phyloP scores from a whole-genome alignment of 202 grass and related monocot species.

The Tripidium arundinaceum region DNA sequence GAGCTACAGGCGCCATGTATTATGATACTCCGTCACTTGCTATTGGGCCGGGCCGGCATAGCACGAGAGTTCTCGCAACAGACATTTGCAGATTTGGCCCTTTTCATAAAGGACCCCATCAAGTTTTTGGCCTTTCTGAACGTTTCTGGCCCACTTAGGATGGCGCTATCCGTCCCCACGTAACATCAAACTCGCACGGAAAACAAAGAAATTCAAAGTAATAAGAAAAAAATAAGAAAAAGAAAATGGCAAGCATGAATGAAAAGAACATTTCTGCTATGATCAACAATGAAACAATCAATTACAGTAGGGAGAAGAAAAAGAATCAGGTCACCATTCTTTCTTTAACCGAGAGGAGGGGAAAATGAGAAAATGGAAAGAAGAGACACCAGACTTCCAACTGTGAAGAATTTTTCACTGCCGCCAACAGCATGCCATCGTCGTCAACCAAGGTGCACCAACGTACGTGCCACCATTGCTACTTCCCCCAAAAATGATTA shows the following conservation, averaged over 20 bases:
- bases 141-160: neutral
- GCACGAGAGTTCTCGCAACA: neutral
- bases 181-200: neutral
- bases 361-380: slow-evolving; percentile 7
- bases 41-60: slow-evolving; percentile 29
- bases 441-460: slow-evolving; percentile 21
- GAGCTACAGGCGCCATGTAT: slow-evolving; percentile 69
- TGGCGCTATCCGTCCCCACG: neutral
- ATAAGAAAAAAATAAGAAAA: neutral
- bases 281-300: slow-evolving; percentile 62
- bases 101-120: neutral
- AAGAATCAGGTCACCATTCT: slow-evolving; percentile 50
- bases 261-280: slow-evolving; percentile 47
- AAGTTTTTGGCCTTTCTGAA: neutral
- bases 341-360: slow-evolving; percentile 41
- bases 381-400: slow-evolving; percentile 14
- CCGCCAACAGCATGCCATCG: slow-evolving; percentile 11
- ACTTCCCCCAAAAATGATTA: slow-evolving; percentile 27
- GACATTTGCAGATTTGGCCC: slow-evolving; percentile 14
- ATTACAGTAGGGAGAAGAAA: slow-evolving; percentile 51
- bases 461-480: slow-evolving; percentile 17
- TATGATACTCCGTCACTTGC: neutral
- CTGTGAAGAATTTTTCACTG: slow-evolving; percentile 11
- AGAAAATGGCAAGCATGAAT: neutral
- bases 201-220: neutral